Evolutionary conservation across 1,284 basidiomycete species (phyloP), one percentile per base, ranked within the genome.

Genomic region (Golubevia pallescens): DNA sequence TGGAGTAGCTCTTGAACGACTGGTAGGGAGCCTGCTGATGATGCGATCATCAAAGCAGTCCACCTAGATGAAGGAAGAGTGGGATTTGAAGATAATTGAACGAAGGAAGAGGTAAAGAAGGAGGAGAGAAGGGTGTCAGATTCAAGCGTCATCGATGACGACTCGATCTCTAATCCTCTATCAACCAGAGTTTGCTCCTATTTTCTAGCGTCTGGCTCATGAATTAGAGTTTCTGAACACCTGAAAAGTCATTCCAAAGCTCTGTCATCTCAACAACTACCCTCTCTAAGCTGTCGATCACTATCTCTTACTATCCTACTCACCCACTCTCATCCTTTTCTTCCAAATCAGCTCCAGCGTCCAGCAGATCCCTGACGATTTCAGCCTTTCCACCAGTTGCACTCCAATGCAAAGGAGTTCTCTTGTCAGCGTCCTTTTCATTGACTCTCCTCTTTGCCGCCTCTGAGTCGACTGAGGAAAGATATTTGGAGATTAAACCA

Each of bases 381-480:
- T 61, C 69, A 20, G 57, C 51, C 19, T 57, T 63, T 63, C 66
- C 62, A 13, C 51, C 34, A 16, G 68, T 57, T 7, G 57, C 70
- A 16, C 71, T 72, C 73, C 73, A 75, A 21, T 75, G 73, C 19
- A 75, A 57, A 51, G 72, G 71, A 42, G 69, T 71, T 16, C 73
- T 67, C 3, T 69, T 69, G 32, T 75, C 73, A 7, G 38, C 65
- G 28, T 75, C 73, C 1, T 60, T 32, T 34, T 60, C 48, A 20
- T 64, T 65, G 38, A 70, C 24, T 23, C 58, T 13, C 23, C 24
- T 60, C 58, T 24, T 21, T n/a, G 24, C 58, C 16, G 28, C 10
- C 51, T 32, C 55, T 16, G 55, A 34, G 55, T 24, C 32, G 32
- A 24, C 55, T 13, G 55, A 57, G n/a, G 32, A 57, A n/a, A 57